Conservation (phyloP, 139 green algal species). For the Chlorella ohadii region DNA sequence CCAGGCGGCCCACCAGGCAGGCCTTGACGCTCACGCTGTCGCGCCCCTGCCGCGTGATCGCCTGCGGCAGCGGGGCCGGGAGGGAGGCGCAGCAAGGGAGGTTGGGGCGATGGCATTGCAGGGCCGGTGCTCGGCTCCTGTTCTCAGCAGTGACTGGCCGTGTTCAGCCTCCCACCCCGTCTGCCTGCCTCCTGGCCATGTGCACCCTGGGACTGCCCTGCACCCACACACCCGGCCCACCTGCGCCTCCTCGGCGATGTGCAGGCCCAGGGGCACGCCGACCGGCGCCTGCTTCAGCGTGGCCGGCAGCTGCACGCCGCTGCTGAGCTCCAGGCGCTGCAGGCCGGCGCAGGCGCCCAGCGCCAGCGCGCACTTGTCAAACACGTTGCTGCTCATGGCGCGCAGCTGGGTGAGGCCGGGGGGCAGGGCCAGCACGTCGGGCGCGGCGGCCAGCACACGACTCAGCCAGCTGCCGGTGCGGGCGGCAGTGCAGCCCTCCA, state of each 20-base stretch:
- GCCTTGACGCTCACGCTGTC: constrained; percentile 12
- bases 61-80: no score
- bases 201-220: no score
- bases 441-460: background rate
- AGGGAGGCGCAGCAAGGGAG: no score
- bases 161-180: no score
- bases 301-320: constrained; percentile 15
- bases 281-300: constrained; percentile 18
- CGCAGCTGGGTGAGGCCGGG: background rate
- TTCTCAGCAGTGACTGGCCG: no score
- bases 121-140: no score
- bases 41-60: constrained; percentile 8
- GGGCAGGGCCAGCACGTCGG: background rate
- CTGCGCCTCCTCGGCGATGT: constrained; percentile 24
- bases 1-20: constrained; percentile 17
- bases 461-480: constrained; percentile 24
- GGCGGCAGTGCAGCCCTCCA: constrained; percentile 18
- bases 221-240: no score
- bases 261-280: constrained; percentile 6
- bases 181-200: no score
- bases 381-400: constrained; percentile 13
- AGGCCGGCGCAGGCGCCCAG: background rate
- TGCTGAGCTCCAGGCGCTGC: constrained; percentile 14
- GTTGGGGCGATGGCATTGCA: no score
- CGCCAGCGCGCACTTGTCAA: constrained; percentile 28